Evolutionary conservation across 75 land plant species (phyloP).

Genomic region (Pseudotsuga menziesii): DNA sequence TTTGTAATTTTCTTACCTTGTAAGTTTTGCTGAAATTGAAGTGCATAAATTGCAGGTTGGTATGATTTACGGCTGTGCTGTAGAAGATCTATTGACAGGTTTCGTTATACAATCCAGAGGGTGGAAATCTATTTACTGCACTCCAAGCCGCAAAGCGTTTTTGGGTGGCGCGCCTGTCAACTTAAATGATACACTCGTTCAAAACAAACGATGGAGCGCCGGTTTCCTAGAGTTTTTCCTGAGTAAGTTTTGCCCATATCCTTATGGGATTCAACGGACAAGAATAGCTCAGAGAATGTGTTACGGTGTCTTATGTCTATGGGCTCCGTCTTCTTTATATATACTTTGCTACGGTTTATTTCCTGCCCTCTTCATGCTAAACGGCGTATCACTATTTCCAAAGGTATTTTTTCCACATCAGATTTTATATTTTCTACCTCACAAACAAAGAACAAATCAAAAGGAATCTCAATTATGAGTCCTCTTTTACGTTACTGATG

Average conservation of each 20-base stretch:
- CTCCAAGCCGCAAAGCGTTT: conserved; percentile 33
- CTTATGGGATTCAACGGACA: conserved; percentile 11
- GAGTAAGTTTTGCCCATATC: conserved; percentile 24
- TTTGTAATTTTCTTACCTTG: neutral
- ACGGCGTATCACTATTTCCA: conserved; percentile 23
- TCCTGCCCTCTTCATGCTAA: conserved; percentile 34
- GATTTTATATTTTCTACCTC: neutral
- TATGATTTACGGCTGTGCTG: conserved; percentile 36
- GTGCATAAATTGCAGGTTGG: conserved; percentile 20
- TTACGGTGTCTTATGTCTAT: conserved; percentile 20
- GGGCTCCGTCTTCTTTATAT: conserved; percentile 24
- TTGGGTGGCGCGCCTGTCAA: conserved; percentile 31
- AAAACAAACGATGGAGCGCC: conserved; percentile 32
- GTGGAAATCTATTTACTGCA: conserved; percentile 36
- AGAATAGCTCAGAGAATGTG: conserved; percentile 15
- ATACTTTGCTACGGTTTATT: conserved; percentile 25
- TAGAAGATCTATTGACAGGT: conserved; percentile 38
- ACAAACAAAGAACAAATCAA: too few species aligned
- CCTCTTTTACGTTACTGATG: too few species aligned
- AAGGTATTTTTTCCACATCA: conserved; percentile 19
- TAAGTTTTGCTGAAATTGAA: neutral
- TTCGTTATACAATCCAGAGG: conserved; percentile 36
- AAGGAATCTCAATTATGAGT: too few species aligned
- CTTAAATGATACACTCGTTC: conserved; percentile 25
- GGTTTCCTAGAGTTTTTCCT: conserved; percentile 28